Evolutionary conservation across 345 rosid species (phyloP), one percentile per base, ranked within the genome.

Genomic region (Microcos paniculata): DNA sequence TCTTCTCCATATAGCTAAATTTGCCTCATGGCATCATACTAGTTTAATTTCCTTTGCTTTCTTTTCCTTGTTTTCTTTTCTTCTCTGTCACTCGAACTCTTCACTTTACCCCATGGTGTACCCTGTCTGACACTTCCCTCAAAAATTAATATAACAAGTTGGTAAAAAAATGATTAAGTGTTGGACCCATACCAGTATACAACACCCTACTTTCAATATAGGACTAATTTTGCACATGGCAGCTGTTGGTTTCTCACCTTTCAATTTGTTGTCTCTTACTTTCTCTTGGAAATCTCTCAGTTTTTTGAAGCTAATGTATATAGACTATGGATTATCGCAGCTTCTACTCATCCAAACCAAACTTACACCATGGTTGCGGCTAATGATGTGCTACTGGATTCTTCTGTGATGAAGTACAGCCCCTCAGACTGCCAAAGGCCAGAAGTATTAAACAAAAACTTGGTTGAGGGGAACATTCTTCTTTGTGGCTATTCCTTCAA

Each of bases 401-500:
- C 95, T 78, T 93, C 98, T 0, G 94, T 80, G 11, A 77, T 63
- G 64, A 94, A 89, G 86, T 86, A 53, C 83, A 91, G 88, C 80
- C 95, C 99, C 8, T 88, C 99, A 31, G 99, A 96, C 81, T 96
- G 99, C 85, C 99, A 96, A 79, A 89, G 88, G 76, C 92, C 99
- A 10, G 98, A 96, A 85, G 84, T 96, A 28, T 84, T 96, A 67
- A 91, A 96, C 88, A 94, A 71, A 77, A 92, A 82, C 55, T 84
- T 94, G 84, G 83, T 96, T n/a, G 84, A 92, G 83, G 99, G 99
- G 56, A 94, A 92, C 80, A 85, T 96, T 83, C 93, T 96, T 62
- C 93, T 96, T n/a, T 96, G 99, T 80, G 99, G 99, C 62, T 96
- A 96, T 85, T 96, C 99, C 62, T 96, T 94, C 88, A 94, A 90